Evolutionary conservation across 257 asterid species (phyloP).

Genomic region (Capsicum pubescens): DNA sequence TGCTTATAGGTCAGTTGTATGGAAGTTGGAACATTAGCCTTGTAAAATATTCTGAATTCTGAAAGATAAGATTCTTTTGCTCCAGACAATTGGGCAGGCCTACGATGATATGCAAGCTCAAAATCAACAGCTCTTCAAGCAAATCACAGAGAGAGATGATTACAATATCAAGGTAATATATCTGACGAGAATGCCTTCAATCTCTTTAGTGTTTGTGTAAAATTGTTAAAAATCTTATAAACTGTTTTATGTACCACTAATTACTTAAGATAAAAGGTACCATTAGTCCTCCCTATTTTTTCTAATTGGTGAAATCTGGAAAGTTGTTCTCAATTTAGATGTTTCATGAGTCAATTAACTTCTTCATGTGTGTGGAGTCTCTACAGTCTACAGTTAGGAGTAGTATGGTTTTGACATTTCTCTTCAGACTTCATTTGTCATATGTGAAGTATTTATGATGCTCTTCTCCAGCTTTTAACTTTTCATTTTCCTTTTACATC

Average conservation of each 20-base stretch:
- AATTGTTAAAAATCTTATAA: background rate
- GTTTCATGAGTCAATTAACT: background rate
- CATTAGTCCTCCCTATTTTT: slow-evolving; percentile 17
- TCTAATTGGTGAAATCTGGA: slow-evolving; percentile 24
- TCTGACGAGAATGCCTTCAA: background rate
- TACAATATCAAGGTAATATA: slow-evolving; percentile 80
- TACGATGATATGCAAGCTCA: slow-evolving; percentile 98
- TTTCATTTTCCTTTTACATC: slow-evolving; percentile 11
- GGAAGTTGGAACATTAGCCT: background rate
- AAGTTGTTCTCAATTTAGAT: slow-evolving; percentile 1
- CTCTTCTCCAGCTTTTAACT: background rate
- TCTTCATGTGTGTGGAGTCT: slow-evolving; percentile 13
- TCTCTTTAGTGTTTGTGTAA: background rate
- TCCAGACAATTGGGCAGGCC: slow-evolving; percentile 96
- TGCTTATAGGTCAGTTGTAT: slow-evolving; percentile 17
- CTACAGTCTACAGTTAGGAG: background rate
- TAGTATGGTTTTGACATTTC: background rate
- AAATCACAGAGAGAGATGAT: slow-evolving; percentile 95
- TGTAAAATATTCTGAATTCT: slow-evolving; percentile 30
- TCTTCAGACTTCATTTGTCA: background rate
- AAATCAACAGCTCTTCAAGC: slow-evolving; percentile 95
- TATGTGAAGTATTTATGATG: background rate
- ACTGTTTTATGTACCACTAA: background rate
- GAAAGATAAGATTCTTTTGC: slow-evolving; percentile 36
- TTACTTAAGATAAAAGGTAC: background rate